Evolutionary conservation across 805 yeast genomes (phyloP), one percentile per base, ranked within the genome.

Genomic region (Candida bentonensis): DNA sequence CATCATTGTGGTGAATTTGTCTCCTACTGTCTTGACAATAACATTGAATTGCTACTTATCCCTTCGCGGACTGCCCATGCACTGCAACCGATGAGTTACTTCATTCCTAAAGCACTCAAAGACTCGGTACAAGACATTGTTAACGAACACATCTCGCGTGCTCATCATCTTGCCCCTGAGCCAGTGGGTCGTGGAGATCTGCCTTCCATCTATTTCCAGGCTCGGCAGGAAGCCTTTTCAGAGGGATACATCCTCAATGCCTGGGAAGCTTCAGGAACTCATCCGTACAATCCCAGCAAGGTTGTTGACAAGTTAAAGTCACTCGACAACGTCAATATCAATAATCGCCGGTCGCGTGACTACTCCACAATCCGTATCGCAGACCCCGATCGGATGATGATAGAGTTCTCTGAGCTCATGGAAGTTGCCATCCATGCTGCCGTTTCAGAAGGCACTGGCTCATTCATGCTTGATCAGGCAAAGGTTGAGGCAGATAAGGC

Each of bases 221-320:
- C 36, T 15, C 13, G 36, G 7, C 17, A 30, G 36, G 17, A 30
- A 5, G 17, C 36, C 5, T 4, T 30, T 5, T 9, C 7, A 13
- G 17, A 30, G 20, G 36, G 36, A 9, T 30, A 30, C 17, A 30
- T 30, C n/a, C 17, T 30, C 17, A 30, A 30, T 15, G 36, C 36
- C n/a, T 30, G 36, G 36, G 36, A 30, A 30, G 36, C 36, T 4
- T 30, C 36, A 4, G 36, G 36, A 30, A 30, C n/a, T 11, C 36
- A 30, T 17, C 36, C 36, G 7, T 30, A 9, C 20, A 30, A 30
- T 30, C 36, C 36, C 20, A 15, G 20, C 13, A 30, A 30, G n/a
- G 36, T 30, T 9, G 7, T 30, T 15, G 36, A 30, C 17, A 30
- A 30, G 36, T 17, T 30, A 17, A 30, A 30, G 17, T 4, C 36